These are phyloP conservation scores for Apiospora kogelbergensis DNA, from an alignment of 2,329 filamentous ascomycete species.

Conservation along the genomic window DNA sequence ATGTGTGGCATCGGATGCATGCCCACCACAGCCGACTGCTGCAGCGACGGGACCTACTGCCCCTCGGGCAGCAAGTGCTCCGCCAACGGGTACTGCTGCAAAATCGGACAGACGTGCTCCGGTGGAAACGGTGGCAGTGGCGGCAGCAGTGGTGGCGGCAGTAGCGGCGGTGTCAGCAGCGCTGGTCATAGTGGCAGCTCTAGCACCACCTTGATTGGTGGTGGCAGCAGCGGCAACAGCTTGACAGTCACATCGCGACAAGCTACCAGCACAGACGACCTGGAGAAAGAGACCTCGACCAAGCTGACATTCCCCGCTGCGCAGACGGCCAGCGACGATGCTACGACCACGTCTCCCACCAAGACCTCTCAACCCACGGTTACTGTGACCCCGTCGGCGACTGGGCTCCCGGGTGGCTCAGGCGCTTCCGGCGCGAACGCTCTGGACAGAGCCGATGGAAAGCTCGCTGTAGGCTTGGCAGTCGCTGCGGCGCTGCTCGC, in stretches of 20 bases:
- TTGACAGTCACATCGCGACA: not conserved
- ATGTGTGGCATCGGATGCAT: slow-evolving; percentile 24
- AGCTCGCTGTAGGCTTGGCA: not conserved
- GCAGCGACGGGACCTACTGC: slow-evolving; percentile 22
- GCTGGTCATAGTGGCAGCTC: not conserved
- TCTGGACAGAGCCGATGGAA: not conserved
- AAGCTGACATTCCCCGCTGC: not conserved
- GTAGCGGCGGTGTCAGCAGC: not conserved
- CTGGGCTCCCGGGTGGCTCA: not conserved
- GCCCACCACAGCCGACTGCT: slow-evolving; percentile 24
- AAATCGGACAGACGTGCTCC: slow-evolving; percentile 18
- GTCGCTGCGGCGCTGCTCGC: not conserved
- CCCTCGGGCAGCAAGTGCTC: slow-evolving; percentile 24
- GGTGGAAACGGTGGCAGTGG: slow-evolving; percentile 16
- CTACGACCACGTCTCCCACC: not conserved
- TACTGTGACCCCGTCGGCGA: not conserved
- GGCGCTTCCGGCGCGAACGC: not conserved
- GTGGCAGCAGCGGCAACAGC: not conserved
- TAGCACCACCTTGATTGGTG: not conserved
- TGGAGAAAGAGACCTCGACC: not conserved
- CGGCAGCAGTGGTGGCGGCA: slow-evolving; percentile 6
- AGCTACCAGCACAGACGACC: not conserved
- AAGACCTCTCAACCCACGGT: not conserved
- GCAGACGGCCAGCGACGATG: not conserved
- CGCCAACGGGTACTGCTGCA: slow-evolving; percentile 13